Evolutionary conservation across 163 green algal genomes (phyloP).

Genomic region (Scenedesmus sp.): DNA sequence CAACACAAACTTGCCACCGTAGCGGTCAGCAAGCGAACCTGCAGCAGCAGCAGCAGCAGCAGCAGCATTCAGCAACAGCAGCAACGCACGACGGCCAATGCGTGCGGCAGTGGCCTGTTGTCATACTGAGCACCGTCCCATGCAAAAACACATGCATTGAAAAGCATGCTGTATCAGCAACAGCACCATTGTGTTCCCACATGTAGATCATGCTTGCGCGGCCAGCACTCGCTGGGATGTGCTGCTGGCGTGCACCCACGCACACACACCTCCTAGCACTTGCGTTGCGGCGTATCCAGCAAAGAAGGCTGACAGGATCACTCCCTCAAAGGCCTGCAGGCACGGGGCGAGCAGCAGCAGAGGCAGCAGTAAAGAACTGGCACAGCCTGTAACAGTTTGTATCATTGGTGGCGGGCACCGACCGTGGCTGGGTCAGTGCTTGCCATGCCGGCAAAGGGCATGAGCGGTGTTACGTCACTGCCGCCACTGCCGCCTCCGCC

Average conservation of each 20-base stretch:
- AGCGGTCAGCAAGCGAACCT: slow-evolving; percentile 76
- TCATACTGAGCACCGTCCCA: too few species aligned
- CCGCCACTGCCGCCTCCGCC: background rate
- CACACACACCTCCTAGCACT: slow-evolving; percentile 73
- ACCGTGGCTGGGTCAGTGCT: too few species aligned
- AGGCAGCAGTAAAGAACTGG: background rate
- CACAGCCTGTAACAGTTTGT: too few species aligned
- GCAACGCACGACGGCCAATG: too few species aligned
- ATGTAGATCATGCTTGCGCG: background rate
- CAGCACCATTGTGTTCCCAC: background rate
- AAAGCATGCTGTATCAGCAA: too few species aligned
- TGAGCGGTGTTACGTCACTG: background rate
- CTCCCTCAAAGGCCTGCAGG: slow-evolving; percentile 63
- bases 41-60: slow-evolving; percentile 13
- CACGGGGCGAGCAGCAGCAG: background rate
- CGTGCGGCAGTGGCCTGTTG: too few species aligned
- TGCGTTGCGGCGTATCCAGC: slow-evolving; percentile 81
- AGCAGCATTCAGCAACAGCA: background rate
- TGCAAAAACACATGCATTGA: too few species aligned
- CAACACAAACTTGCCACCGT: slow-evolving; percentile 83
- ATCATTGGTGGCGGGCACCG: too few species aligned
- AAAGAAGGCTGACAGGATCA: slow-evolving; percentile 86
- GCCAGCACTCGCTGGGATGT: too few species aligned
- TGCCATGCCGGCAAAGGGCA: too few species aligned
- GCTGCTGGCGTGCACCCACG: background rate